Conservation (phyloP, 2,329 filamentous ascomycete genomes). For the Trichoderma breve region DNA sequence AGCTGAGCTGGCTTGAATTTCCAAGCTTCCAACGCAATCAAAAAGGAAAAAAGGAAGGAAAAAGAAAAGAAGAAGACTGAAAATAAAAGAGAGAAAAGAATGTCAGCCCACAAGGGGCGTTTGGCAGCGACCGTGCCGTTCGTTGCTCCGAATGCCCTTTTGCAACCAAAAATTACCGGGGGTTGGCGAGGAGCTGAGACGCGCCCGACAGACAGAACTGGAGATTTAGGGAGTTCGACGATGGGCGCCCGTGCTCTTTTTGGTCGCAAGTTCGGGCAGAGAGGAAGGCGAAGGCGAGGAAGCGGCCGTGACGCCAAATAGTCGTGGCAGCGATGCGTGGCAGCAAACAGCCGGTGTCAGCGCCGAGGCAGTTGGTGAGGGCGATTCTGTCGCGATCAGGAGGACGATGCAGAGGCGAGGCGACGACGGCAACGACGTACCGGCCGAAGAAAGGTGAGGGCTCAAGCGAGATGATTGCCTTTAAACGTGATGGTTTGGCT, state of each 20-base stretch:
- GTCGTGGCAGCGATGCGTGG: constrained; percentile 14
- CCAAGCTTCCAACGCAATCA: constrained; percentile 12
- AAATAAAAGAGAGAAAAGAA: constrained; percentile 14
- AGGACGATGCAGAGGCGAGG: constrained; percentile 20
- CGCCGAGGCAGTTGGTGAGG: constrained; percentile 1
- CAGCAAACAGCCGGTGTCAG: constrained; percentile 20
- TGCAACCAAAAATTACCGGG: constrained; percentile 13
- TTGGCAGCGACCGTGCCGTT: constrained; percentile 16
- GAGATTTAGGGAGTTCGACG: constrained; percentile 18
- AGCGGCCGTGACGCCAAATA: constrained; percentile 13
- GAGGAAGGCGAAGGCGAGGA: neutral
- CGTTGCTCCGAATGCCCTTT: constrained; percentile 16
- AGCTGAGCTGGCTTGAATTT: constrained; percentile 3
- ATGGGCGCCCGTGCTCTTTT: constrained; percentile 1
- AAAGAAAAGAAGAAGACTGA: neutral
- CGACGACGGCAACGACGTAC: constrained; percentile 34
- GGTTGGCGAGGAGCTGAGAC: constrained; percentile 17
- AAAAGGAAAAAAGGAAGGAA: neutral
- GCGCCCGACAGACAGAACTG: constrained; percentile 13
- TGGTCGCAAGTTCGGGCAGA: neutral
- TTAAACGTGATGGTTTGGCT: constrained; percentile 42
- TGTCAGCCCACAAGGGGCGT: constrained; percentile 20
- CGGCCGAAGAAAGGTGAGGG: constrained; percentile 46
- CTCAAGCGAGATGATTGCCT: constrained; percentile 54
- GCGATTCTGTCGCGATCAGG: neutral